Percentiles rank a stretch among this genome's conserved stretches.
These are phyloP conservation scores for Pythium insidiosum DNA, from an alignment of 352 stramenopile species.

Conservation along the genomic window DNA sequence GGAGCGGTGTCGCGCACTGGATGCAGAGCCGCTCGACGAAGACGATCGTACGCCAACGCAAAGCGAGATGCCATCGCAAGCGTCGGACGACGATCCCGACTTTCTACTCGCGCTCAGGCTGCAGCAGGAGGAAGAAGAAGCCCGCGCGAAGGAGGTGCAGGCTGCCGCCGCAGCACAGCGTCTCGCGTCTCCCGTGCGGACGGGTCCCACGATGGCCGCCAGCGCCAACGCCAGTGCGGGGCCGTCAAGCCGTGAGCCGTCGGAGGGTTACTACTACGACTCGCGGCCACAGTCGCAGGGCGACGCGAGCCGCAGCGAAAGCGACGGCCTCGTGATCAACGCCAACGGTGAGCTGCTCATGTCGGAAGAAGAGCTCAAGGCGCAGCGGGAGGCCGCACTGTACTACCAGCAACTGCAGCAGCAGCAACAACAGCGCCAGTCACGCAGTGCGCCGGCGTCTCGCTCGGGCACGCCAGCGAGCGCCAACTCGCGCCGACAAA, in stretches of 20 bases:
- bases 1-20: conserved; percentile 12
- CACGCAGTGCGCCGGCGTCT: not conserved
- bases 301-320: conserved; percentile 19
- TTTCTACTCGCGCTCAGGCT: conserved; percentile 65
- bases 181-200: not conserved
- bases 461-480: not conserved
- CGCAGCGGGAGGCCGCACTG: conserved; percentile 50
- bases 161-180: too few relatives aligned
- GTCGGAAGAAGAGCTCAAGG: conserved; percentile 54
- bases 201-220: not conserved
- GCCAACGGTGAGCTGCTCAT: conserved; percentile 51
- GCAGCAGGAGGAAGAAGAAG: conserved; percentile 69
- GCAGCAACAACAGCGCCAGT: conserved; percentile 23
- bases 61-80: conserved; percentile 1
- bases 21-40: conserved; percentile 3
- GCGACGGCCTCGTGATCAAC: conserved; percentile 32
- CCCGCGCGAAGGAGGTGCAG: too few relatives aligned
- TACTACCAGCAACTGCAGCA: conserved; percentile 73
- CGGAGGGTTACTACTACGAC: conserved; percentile 10
- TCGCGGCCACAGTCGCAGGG: conserved; percentile 9
- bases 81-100: conserved; percentile 38
- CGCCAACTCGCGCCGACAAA: conserved; percentile 5
- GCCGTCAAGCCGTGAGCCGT: conserved; percentile 4
- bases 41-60: conserved; percentile 13
- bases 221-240: too few relatives aligned